Conservation (phyloP, 164 flowering plant genomes). For the Kalanchoe fedtschenkoi region DNA sequence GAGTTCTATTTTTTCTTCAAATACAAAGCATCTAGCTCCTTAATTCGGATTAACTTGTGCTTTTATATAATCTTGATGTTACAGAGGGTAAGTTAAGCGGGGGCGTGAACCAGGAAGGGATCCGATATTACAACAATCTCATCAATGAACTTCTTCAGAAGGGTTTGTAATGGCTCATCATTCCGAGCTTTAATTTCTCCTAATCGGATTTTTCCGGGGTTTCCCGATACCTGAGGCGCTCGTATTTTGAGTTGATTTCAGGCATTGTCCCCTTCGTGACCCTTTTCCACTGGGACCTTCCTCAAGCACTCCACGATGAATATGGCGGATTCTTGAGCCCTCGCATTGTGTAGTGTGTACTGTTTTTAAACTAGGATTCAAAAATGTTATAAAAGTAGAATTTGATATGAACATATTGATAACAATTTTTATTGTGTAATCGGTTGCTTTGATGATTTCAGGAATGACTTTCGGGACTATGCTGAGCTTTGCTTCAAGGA, state of each 20-base stretch:
- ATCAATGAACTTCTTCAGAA: slow-evolving; percentile 40
- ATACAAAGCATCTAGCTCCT: background rate
- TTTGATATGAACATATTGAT: too few relatives aligned
- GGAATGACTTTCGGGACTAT: slow-evolving; percentile 23
- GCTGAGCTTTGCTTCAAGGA: slow-evolving; percentile 18
- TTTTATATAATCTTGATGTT: background rate
- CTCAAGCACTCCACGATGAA: slow-evolving; percentile 42
- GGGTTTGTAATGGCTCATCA: slow-evolving; percentile 17
- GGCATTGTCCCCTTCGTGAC: slow-evolving; percentile 57
- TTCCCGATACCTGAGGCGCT: too few relatives aligned
- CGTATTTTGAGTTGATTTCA: too few relatives aligned
- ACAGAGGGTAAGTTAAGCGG: slow-evolving; percentile 43
- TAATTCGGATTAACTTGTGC: too few relatives aligned
- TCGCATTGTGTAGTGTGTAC: slow-evolving; percentile 27
- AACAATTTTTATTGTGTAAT: background rate
- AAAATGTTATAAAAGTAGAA: too few relatives aligned
- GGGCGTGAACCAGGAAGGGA: slow-evolving; percentile 43
- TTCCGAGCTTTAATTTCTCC: too few relatives aligned
- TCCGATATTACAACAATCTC: slow-evolving; percentile 48
- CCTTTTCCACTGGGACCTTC: slow-evolving; percentile 59
- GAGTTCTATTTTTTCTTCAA: slow-evolving; percentile 15
- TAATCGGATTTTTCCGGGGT: too few relatives aligned
- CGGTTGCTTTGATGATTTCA: background rate
- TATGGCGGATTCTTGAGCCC: slow-evolving; percentile 36
- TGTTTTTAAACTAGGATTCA: too few relatives aligned